These are phyloP conservation scores for Sugiyamaella paludigena DNA, from an alignment of 1,139 yeast species.

Conservation along the genomic window DNA sequence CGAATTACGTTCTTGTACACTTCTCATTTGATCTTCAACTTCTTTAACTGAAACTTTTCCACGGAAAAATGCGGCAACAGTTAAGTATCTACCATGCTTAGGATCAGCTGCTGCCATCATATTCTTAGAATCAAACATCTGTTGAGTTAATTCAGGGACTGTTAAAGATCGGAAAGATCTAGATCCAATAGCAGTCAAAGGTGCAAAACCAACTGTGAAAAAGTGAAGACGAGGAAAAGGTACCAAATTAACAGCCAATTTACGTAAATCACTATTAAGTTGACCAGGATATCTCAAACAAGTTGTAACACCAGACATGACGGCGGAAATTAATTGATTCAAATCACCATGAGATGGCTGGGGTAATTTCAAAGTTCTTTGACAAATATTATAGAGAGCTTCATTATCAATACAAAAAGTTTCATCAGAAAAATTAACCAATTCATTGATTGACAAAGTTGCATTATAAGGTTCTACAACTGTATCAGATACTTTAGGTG, in stretches of 20 bases:
- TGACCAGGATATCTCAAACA: conserved; percentile 93
- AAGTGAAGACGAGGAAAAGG: conserved; percentile 95
- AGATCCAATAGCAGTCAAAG: conserved; percentile 69
- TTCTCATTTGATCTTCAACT: conserved; percentile 90
- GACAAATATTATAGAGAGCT: conserved; percentile 86
- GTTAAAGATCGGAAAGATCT: conserved; percentile 79
- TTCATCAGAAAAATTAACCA: conserved; percentile 86
- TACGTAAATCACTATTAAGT: conserved; percentile 85
- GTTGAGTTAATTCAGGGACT: conserved; percentile 90
- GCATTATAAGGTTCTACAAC: conserved; percentile 95
- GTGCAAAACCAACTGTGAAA: conserved; percentile 94
- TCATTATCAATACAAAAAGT: conserved; percentile 94
- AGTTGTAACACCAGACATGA: conserved; percentile 88
- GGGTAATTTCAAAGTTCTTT: conserved; percentile 72
- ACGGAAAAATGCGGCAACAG: conserved; percentile 93
- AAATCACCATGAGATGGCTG: conserved; percentile 78
- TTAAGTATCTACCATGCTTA: conserved; percentile 82
- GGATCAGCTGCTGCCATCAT: conserved; percentile 98
- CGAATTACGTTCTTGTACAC: conserved; percentile 77
- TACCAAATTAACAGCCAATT: conserved; percentile 86
- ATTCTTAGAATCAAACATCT: conserved; percentile 85
- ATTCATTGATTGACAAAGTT: conserved; percentile 85
- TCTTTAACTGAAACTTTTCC: conserved; percentile 90
- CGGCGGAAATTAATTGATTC: conserved; percentile 78
- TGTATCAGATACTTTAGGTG: conserved; percentile 87